Percentiles rank a stretch among this genome's conserved stretches.
phyloP scores from a whole-genome alignment of 176 grass and related monocot species.

The Aegilops longissima region DNA sequence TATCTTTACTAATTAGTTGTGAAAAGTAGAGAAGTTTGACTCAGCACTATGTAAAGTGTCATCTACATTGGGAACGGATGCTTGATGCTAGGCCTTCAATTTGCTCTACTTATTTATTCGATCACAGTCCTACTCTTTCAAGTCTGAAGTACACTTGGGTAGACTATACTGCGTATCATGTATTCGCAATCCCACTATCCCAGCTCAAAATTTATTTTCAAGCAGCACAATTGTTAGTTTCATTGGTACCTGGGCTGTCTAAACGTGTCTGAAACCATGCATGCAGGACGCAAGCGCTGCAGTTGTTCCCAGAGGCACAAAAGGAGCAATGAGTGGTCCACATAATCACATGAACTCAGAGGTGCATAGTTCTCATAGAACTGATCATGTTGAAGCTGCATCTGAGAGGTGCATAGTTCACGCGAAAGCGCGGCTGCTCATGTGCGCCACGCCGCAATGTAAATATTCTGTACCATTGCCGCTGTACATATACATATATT shows the following conservation, averaged over 20 bases:
- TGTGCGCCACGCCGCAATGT: not conserved
- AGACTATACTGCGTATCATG: not conserved
- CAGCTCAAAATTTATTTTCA: not conserved
- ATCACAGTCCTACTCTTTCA: not conserved
- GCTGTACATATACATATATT: not conserved
- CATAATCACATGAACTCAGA: slow-evolving; percentile 17
- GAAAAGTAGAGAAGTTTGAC: not conserved
- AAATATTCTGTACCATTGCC: not conserved
- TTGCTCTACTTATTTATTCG: not conserved
- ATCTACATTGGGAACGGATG: not conserved
- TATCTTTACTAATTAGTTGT: not conserved
- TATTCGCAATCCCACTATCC: not conserved
- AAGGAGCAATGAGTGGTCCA: slow-evolving; percentile 65
- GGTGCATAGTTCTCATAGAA: not conserved
- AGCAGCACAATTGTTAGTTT: not conserved
- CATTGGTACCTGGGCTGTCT: not conserved
- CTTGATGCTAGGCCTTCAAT: not conserved
- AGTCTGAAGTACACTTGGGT: not conserved
- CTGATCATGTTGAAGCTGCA: not conserved
- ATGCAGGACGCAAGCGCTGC: slow-evolving; percentile 61
- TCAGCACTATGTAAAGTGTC: not conserved
- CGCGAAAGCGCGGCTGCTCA: not conserved
- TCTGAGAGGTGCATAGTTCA: not conserved
- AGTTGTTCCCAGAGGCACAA: slow-evolving; percentile 47
- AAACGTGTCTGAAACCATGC: slow-evolving; percentile 15